Conservation (phyloP, 179 eudicot genomes). For the Monotropa hypopitys region DNA sequence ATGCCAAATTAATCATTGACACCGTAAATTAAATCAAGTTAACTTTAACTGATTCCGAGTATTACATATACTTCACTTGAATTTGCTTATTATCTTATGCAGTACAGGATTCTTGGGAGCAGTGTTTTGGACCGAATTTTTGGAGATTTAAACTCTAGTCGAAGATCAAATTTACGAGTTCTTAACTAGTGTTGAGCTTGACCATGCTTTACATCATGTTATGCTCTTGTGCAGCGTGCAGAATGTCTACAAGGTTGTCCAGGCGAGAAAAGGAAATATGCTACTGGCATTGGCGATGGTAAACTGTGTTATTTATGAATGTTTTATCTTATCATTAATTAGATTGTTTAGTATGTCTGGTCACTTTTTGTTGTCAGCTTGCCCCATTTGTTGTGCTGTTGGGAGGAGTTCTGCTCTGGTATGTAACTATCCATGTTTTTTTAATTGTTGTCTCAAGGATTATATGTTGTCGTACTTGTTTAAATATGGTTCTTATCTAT, state of each 20-base stretch:
- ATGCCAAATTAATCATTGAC: too few relatives aligned
- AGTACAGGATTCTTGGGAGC: background rate
- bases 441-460: background rate
- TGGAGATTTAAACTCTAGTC: background rate
- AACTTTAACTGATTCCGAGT: too few relatives aligned
- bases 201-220: background rate
- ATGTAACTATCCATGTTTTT: conserved; percentile 12
- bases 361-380: conserved; percentile 40
- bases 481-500: conserved; percentile 5
- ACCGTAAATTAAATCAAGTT: too few relatives aligned
- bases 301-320: conserved; percentile 6
- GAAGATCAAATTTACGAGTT: background rate
- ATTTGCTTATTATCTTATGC: background rate
- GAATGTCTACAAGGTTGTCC: conserved; percentile 63
- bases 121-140: background rate
- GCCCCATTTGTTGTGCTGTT: conserved; percentile 74
- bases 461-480: background rate
- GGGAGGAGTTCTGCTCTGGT: conserved; percentile 78
- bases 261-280: conserved; percentile 75
- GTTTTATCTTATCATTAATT: background rate
- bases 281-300: conserved; percentile 88
- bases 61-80: too few relatives aligned
- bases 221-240: conserved; percentile 43
- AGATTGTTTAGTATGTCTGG: background rate
- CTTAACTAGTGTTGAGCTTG: conserved; percentile 2